Evolutionary conservation across 768 basidiomycete species (phyloP).

Genomic region (Dacryopinax primogenitus): DNA sequence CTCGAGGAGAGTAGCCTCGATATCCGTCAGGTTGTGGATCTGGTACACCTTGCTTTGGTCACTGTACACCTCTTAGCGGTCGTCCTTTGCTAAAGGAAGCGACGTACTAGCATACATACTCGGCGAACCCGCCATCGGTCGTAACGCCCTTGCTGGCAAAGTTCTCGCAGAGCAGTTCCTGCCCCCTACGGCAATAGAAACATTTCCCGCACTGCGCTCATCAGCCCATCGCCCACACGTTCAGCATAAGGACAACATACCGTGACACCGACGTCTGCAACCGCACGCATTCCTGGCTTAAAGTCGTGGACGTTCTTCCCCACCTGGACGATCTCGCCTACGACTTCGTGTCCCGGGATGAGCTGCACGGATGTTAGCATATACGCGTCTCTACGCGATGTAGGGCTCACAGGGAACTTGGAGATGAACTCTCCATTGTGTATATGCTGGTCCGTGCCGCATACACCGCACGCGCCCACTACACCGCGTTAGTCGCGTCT

Average conservation of each 20-base stretch:
- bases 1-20: slow-evolving; percentile 77
- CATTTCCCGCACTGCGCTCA: slow-evolving; percentile 52
- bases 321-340: slow-evolving; percentile 58
- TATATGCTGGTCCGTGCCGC: slow-evolving; percentile 52
- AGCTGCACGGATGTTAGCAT: slow-evolving; percentile 33
- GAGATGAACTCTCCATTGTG: slow-evolving; percentile 59
- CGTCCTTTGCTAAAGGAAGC: neutral
- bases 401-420: slow-evolving; percentile 47
- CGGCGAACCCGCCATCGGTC: slow-evolving; percentile 75
- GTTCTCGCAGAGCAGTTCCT: slow-evolving; percentile 70
- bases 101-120: slow-evolving; percentile 71
- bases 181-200: slow-evolving; percentile 79
- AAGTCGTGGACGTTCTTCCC: slow-evolving; percentile 75
- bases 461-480: slow-evolving; percentile 37
- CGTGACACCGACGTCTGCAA: slow-evolving; percentile 64
- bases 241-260: slow-evolving; percentile 31
- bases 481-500: slow-evolving; percentile 11
- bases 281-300: slow-evolving; percentile 63
- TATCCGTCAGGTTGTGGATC: slow-evolving; percentile 73
- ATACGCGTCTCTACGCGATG: slow-evolving; percentile 15
- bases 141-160: slow-evolving; percentile 72
- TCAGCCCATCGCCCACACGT: slow-evolving; percentile 11
- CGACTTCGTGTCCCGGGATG: slow-evolving; percentile 62
- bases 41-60: slow-evolving; percentile 70
- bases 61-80: slow-evolving; percentile 25